phyloP scores from a whole-genome alignment of 169 alveolate species.

The Plasmodium chabaudi region DNA sequence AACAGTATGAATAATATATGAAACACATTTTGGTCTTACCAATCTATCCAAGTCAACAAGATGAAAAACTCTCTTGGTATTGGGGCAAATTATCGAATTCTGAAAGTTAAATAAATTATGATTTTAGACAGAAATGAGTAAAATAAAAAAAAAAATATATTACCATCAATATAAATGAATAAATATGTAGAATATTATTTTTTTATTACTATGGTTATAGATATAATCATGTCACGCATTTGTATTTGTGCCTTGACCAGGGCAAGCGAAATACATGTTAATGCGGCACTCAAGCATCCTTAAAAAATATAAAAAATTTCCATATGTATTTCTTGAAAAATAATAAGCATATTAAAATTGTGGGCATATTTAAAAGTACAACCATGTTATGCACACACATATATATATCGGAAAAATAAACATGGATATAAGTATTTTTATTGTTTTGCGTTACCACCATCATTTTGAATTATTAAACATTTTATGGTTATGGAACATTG shows the following conservation, averaged over 20 bases:
- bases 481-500: conserved; percentile 62
- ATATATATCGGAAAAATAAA: neutral
- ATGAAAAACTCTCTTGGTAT: conserved; percentile 44
- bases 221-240: conserved; percentile 57
- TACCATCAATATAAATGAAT: neutral
- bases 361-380: neutral
- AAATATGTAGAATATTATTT: neutral
- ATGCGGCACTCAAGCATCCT: conserved; percentile 67
- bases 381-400: neutral
- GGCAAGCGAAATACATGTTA: conserved; percentile 66
- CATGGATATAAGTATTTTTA: neutral
- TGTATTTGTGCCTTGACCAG: conserved; percentile 57
- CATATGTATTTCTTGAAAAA: neutral
- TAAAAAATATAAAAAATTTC: neutral
- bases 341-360: neutral
- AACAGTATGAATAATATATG: neutral
- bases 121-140: neutral
- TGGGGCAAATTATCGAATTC: conserved; percentile 67
- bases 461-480: conserved; percentile 60
- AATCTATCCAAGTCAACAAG: conserved; percentile 53
- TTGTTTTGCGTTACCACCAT: conserved; percentile 36
- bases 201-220: conserved; percentile 56
- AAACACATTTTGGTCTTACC: conserved; percentile 11
- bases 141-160: conserved; percentile 7
- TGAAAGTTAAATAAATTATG: neutral